Evolutionary conservation across 2,329 filamentous ascomycete genomes (phyloP), one percentile per base, ranked within the genome.

Genomic region (Neocatenulostroma microsporum): DNA sequence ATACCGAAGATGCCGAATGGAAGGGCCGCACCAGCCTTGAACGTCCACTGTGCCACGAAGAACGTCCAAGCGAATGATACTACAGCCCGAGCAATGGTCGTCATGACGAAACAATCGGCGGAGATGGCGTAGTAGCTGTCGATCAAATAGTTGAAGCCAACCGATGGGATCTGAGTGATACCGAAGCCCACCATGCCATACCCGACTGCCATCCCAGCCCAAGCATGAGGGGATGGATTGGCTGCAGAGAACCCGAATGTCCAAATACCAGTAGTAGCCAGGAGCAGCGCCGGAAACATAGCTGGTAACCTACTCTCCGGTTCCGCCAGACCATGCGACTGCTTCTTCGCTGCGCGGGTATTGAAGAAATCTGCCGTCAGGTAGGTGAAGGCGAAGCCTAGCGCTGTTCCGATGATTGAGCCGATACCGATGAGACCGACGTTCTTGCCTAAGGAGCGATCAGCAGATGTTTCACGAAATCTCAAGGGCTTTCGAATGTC

Each of bases 1-100:
- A 68, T 66, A 0, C 64, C 68, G 42, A 74, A 73, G 3, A 73
- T 63, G 0, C 71, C 72, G 50, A 74, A 75, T 0, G 70, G 64
- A 36, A 69, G 54, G 1, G 70, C 62, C 2, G 63, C 46, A 1
- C 72, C 72, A 1, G 48, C 51, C 0, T 55, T 31, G 1, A 55
- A 46, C 0, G 71, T 59, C 72, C 71, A 76, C 3, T 63, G 56
- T 3, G 62, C 61, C 0, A 70, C 65, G 29, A 74, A 73, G 36
- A 73, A 73, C 0, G 68, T 70, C 70, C 71, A 76, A 0, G 68
- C 63, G 45, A 75, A 75, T 1, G 64, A 61, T 7, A 76, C 62
- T 4, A 73, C 51, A 10, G 68, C 61, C 3, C 71, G 61, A n/a
- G 68, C 51, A 20, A 65, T 66, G 1, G 70, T 72, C 0, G 74